Percentiles rank a stretch among this genome's conserved stretches.
These are phyloP conservation scores for Citrus unshiu DNA, from an alignment of 345 rosid species.

Conservation along the genomic window DNA sequence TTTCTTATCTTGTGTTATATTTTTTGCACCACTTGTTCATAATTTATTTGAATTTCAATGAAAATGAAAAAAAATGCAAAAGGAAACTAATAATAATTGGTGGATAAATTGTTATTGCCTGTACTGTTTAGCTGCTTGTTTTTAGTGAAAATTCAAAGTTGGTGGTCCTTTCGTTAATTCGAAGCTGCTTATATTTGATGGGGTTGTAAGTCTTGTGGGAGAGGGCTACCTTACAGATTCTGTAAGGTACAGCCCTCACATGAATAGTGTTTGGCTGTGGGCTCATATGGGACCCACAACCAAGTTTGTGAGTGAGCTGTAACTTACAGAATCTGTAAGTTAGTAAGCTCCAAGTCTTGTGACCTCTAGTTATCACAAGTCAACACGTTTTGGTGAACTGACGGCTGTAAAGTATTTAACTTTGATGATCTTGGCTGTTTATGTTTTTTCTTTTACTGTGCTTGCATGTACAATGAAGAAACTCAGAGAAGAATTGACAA, in stretches of 20 bases:
- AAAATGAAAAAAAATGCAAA: too few species aligned
- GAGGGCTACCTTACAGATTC: too few species aligned
- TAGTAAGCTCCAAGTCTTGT: too few species aligned
- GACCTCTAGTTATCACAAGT: conserved; percentile 10
- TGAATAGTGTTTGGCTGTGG: too few species aligned
- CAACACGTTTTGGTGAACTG: conserved; percentile 19
- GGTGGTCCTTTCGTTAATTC: background rate
- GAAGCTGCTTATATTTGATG: conserved; percentile 11
- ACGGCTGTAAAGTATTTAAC: background rate
- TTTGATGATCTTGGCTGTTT: background rate
- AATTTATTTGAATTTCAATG: background rate
- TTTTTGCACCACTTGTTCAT: conserved; percentile 20
- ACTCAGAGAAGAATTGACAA: conserved; percentile 71
- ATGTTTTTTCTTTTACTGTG: conserved; percentile 6
- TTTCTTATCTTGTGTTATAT: conserved; percentile 18
- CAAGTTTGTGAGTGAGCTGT: too few species aligned
- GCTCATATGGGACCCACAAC: too few species aligned
- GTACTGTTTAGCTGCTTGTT: background rate
- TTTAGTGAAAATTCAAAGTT: background rate
- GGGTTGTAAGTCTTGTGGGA: background rate
- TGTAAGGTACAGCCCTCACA: too few species aligned
- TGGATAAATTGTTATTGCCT: conserved; percentile 6
- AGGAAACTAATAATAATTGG: conserved; percentile 7
- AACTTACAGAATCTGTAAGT: too few species aligned
- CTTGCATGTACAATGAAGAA: conserved; percentile 44